A percentile compares a stretch with the other conserved stretches of the same genome.
These are phyloP conservation scores for Pelargonium nanum DNA, from an alignment of 345 rosid species.

Conservation along the genomic window DNA sequence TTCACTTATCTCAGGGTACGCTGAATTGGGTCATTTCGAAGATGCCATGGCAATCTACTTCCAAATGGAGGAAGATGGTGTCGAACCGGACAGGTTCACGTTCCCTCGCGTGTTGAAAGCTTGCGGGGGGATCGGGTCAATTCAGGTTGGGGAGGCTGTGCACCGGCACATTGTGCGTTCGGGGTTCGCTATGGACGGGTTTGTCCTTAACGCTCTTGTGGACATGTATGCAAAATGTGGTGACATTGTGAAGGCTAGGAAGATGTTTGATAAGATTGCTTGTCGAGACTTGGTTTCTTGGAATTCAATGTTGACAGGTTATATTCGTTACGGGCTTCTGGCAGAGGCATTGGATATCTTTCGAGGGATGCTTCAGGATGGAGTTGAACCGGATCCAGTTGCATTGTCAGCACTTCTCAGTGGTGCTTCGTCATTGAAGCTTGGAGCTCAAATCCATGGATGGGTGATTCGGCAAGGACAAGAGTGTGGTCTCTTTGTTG, in stretches of 20 bases:
- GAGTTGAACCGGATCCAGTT: constrained; percentile 56
- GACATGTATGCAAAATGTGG: constrained; percentile 93
- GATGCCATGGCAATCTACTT: constrained; percentile 81
- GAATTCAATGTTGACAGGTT: constrained; percentile 68
- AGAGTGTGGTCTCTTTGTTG: constrained; percentile 46
- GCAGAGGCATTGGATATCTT: constrained; percentile 43
- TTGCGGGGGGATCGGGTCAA: constrained; percentile 69
- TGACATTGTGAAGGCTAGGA: constrained; percentile 67
- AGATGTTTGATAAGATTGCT: constrained; percentile 50
- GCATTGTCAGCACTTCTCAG: constrained; percentile 55
- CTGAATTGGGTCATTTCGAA: constrained; percentile 50
- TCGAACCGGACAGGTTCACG: constrained; percentile 63
- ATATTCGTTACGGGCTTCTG: constrained; percentile 50
- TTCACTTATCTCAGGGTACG: constrained; percentile 72
- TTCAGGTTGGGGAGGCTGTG: constrained; percentile 60
- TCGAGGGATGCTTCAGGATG: constrained; percentile 40
- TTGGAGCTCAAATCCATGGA: constrained; percentile 60
- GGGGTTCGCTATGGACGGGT: constrained; percentile 54
- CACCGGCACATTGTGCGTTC: constrained; percentile 60
- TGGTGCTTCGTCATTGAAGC: constrained; percentile 27
- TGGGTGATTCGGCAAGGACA: constrained; percentile 52
- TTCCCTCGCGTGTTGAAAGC: constrained; percentile 78
- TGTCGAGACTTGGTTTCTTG: constrained; percentile 53
- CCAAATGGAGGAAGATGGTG: constrained; percentile 82
- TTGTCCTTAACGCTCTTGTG: constrained; percentile 66